These are phyloP conservation scores for Sporisorium iseilematis-ciliati DNA, from an alignment of 1,284 basidiomycete species.

Conservation along the genomic window DNA sequence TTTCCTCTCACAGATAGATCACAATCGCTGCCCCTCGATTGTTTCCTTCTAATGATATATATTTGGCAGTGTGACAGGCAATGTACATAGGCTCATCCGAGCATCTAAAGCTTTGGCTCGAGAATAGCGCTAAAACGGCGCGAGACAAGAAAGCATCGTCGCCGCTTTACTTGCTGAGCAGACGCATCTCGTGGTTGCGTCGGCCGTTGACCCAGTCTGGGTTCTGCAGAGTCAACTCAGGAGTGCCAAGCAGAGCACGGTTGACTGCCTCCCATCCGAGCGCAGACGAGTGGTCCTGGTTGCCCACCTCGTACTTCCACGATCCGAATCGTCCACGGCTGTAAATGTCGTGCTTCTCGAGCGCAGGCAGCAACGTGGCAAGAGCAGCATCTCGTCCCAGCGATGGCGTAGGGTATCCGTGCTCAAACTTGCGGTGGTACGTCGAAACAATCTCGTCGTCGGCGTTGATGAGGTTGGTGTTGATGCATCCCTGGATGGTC, in stretches of 20 bases:
- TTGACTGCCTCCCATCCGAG: conserved; percentile 74
- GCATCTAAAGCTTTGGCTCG: background rate
- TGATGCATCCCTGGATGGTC: conserved; percentile 73
- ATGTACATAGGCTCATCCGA: conserved; percentile 17
- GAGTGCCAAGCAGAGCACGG: conserved; percentile 71
- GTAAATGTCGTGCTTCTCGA: conserved; percentile 72
- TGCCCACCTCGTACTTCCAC: conserved; percentile 74
- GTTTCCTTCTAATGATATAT: conserved; percentile 7
- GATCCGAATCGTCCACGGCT: conserved; percentile 74
- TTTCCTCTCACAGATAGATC: too few relatives aligned
- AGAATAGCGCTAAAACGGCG: too few relatives aligned
- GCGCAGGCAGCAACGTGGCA: conserved; percentile 71
- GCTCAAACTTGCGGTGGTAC: conserved; percentile 73
- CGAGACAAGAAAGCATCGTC: background rate
- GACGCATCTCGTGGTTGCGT: conserved; percentile 71
- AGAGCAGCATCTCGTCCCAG: conserved; percentile 72
- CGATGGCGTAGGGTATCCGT: conserved; percentile 73
- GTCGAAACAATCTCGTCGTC: conserved; percentile 73
- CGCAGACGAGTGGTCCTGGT: conserved; percentile 74
- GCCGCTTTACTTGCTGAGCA: conserved; percentile 44
- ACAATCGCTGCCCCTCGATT: too few relatives aligned
- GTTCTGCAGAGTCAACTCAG: conserved; percentile 72
- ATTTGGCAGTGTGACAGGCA: conserved; percentile 15
- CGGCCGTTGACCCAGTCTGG: conserved; percentile 73
- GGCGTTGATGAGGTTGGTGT: conserved; percentile 72